Evolutionary conservation across 106 monocot genomes (phyloP).

Genomic region (Acanthochlamys bracteata): DNA sequence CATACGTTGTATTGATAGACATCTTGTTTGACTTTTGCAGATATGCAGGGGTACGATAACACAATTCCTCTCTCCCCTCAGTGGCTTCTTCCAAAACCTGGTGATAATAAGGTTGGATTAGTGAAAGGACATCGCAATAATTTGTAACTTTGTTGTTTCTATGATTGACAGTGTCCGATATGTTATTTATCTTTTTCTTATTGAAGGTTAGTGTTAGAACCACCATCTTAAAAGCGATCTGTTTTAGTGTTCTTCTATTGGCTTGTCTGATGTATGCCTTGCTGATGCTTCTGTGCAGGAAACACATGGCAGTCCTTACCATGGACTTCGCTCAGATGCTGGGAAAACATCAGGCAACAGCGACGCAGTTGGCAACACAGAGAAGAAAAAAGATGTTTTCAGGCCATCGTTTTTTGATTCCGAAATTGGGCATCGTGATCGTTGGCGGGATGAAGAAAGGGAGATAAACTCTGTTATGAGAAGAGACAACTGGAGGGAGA

Average conservation of each 20-base stretch:
- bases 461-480: constrained; percentile 52
- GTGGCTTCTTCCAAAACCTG: constrained; percentile 88
- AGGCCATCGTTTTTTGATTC: constrained; percentile 49
- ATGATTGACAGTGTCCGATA: too few relatives aligned
- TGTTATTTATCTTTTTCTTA: too few relatives aligned
- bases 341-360: constrained; percentile 20
- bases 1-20: not conserved
- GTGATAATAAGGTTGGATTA: constrained; percentile 47
- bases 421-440: constrained; percentile 58
- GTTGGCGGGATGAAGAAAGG: constrained; percentile 97
- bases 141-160: too few relatives aligned
- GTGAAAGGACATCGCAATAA: not conserved
- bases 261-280: not conserved
- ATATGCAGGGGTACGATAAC: constrained; percentile 52
- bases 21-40: constrained; percentile 38
- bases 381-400: constrained; percentile 60
- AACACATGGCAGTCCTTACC: constrained; percentile 23
- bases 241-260: too few relatives aligned
- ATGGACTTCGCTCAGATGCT: constrained; percentile 28
- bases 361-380: constrained; percentile 37
- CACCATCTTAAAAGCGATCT: too few relatives aligned
- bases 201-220: too few relatives aligned
- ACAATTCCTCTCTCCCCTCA: constrained; percentile 91
- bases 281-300: constrained; percentile 39
- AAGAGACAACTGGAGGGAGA: constrained; percentile 66